Conservation (phyloP, 345 rosid species). For the Melaleuca quinquenervia region DNA sequence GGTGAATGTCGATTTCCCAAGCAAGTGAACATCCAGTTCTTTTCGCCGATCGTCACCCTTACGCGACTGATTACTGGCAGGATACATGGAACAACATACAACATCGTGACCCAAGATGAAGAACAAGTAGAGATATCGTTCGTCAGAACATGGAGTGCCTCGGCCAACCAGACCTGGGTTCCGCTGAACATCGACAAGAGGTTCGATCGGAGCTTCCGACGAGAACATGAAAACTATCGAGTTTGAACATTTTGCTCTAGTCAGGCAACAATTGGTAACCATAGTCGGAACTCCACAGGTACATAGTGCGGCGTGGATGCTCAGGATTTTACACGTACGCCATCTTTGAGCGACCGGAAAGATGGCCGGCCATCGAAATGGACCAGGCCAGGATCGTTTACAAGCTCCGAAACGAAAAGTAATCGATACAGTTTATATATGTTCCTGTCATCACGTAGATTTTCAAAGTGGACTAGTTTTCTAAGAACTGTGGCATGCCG, state of each 20-base stretch:
- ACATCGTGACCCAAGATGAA: slow-evolving; percentile 32
- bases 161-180: slow-evolving; percentile 15
- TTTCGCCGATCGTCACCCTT: background rate
- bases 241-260: background rate
- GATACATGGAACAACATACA: slow-evolving; percentile 31
- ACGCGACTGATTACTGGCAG: slow-evolving; percentile 14
- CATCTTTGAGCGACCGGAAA: slow-evolving; percentile 54
- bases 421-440: background rate
- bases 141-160: slow-evolving; percentile 35
- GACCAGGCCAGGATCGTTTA: slow-evolving; percentile 78
- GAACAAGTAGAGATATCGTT: slow-evolving; percentile 66
- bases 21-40: background rate
- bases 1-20: slow-evolving; percentile 6
- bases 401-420: slow-evolving; percentile 57
- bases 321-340: slow-evolving; percentile 65
- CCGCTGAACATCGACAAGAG: slow-evolving; percentile 88
- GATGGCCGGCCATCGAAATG: slow-evolving; percentile 84
- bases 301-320: slow-evolving; percentile 50
- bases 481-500: background rate
- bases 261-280: background rate
- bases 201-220: slow-evolving; percentile 7
- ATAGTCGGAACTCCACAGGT: slow-evolving; percentile 23
- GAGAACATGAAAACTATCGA: background rate
- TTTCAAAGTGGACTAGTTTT: background rate
- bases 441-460: background rate